phyloP scores from a whole-genome alignment of 768 basidiomycete species.

The Chalciporus piperatus region DNA sequence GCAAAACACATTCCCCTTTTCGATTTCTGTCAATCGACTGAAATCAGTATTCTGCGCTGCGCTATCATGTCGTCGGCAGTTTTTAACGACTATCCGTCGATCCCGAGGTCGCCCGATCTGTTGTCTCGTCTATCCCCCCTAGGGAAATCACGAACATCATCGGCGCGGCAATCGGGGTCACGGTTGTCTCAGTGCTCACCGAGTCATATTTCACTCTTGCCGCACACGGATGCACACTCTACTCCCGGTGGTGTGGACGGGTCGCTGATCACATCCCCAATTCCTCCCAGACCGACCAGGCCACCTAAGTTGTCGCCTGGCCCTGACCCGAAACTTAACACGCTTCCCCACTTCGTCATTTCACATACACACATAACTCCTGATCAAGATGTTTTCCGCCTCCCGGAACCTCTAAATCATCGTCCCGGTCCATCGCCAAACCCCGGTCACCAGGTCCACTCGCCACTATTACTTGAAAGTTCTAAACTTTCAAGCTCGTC shows the following conservation, averaged over 20 bases:
- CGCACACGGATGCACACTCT: conserved; percentile 23
- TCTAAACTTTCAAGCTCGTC: conserved; percentile 49
- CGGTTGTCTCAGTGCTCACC: conserved; percentile 18
- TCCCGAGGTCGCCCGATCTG: conserved; percentile 31
- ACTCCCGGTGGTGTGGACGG: conserved; percentile 35
- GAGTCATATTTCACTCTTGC: conserved; percentile 20
- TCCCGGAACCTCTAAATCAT: conserved; percentile 43
- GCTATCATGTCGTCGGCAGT: conserved; percentile 13
- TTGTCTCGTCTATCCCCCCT: conserved; percentile 32
- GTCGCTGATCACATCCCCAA: conserved; percentile 42
- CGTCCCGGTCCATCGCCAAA: conserved; percentile 35
- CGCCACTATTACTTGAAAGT: conserved; percentile 47
- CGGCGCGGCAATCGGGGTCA: conserved; percentile 24
- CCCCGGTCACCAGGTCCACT: conserved; percentile 40
- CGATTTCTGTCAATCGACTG: conserved; percentile 31
- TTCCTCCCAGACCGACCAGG: conserved; percentile 54
- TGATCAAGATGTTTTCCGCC: conserved; percentile 45
- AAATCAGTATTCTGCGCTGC: conserved; percentile 21
- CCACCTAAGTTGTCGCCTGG: conserved; percentile 50
- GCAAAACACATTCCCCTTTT: conserved; percentile 11
- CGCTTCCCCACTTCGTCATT: conserved; percentile 45
- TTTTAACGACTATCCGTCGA: conserved; percentile 14
- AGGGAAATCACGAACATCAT: conserved; percentile 31
- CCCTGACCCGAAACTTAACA: conserved; percentile 22
- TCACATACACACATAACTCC: conserved; percentile 36